A percentile compares a stretch with the other conserved stretches of the same genome.
These are phyloP conservation scores for Aquilaria malaccensis DNA, from an alignment of 345 rosid genomes.

Conservation along the genomic window DNA sequence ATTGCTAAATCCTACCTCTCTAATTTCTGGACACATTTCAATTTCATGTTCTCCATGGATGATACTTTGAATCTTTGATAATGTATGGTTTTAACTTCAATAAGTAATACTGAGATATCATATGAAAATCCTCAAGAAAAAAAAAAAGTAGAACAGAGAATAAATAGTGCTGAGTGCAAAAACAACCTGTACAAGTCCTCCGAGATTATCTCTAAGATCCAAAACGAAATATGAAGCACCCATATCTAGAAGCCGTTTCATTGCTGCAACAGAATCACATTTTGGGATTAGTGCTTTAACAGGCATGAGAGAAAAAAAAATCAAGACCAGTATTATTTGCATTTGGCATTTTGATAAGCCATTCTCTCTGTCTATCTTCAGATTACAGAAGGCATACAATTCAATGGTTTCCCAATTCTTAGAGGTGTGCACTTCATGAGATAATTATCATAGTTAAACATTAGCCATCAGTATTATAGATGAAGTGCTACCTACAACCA, in stretches of 20 bases:
- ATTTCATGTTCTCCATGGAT: no score
- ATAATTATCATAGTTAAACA: not conserved
- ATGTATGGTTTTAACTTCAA: not conserved
- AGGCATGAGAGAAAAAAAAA: not conserved
- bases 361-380: not conserved
- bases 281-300: no score
- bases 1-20: no score
- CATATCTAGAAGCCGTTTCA: slow-evolving; percentile 83
- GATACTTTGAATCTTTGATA: not conserved
- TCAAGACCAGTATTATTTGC: not conserved
- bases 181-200: slow-evolving; percentile 88
- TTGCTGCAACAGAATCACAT: slow-evolving; percentile 39
- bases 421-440: not conserved
- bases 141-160: no score
- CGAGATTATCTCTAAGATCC: slow-evolving; percentile 97
- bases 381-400: no score
- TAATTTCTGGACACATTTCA: no score
- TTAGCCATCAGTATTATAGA: not conserved
- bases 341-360: not conserved
- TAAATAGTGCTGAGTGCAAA: slow-evolving; percentile 1
- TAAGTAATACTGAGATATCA: not conserved
- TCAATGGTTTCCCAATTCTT: no score
- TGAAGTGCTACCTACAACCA: slow-evolving; percentile 58
- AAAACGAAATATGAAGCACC: slow-evolving; percentile 77
- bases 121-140: not conserved